phyloP scores from a whole-genome alignment of 2,329 filamentous ascomycete species.

The Paraphoma chrysanthemicola region DNA sequence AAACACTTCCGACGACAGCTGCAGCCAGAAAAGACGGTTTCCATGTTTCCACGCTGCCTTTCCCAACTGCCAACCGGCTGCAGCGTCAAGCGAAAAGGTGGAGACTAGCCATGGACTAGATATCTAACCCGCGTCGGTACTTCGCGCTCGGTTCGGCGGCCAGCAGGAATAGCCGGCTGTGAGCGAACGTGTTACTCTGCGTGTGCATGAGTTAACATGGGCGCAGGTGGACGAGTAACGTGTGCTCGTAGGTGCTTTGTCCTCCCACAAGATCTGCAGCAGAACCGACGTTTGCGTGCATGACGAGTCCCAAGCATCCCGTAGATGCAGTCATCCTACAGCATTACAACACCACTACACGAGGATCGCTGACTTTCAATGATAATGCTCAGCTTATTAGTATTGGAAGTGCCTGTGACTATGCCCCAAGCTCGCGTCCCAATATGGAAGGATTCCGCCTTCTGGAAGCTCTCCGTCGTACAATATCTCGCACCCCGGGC shows the following conservation, averaged over 20 bases:
- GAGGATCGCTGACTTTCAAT: background rate
- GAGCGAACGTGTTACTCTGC: conserved; percentile 33
- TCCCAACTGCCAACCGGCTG: conserved; percentile 13
- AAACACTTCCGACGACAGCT: conserved; percentile 18
- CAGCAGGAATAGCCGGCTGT: conserved; percentile 31
- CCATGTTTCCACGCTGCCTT: background rate
- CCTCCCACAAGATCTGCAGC: conserved; percentile 25
- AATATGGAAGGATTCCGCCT: conserved; percentile 24
- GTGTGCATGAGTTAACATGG: conserved; percentile 33
- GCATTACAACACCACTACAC: background rate
- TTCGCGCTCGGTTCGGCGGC: conserved; percentile 32
- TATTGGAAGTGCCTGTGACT: background rate
- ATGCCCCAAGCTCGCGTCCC: conserved; percentile 1
- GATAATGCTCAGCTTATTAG: background rate
- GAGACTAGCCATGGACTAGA: conserved; percentile 28
- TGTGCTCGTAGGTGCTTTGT: conserved; percentile 23
- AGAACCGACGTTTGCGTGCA: conserved; percentile 29
- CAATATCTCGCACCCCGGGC: conserved; percentile 33
- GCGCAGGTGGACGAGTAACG: conserved; percentile 22
- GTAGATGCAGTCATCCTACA: conserved; percentile 2
- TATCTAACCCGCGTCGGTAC: conserved; percentile 19
- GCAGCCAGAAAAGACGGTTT: conserved; percentile 13
- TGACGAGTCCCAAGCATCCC: conserved; percentile 4
- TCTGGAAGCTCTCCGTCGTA: conserved; percentile 25
- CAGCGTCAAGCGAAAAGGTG: conserved; percentile 22